Conservation (phyloP, 257 asterid species). For the Henckelia pumila region DNA sequence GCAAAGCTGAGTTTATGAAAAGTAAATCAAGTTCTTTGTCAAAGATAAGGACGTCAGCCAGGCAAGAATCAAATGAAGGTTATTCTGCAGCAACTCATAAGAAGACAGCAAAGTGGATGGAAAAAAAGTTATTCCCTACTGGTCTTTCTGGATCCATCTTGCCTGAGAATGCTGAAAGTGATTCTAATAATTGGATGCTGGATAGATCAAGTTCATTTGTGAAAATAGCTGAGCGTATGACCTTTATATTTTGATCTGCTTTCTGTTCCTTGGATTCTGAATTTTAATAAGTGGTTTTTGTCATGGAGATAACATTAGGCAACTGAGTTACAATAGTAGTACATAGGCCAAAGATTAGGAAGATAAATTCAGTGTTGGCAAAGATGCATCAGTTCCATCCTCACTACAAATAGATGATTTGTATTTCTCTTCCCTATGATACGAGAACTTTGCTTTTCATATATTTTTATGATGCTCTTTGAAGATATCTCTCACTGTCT, state of each 20-base stretch:
- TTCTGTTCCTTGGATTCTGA: not conserved
- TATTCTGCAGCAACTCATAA: conserved; percentile 3
- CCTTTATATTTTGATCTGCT: not conserved
- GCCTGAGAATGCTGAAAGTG: not conserved
- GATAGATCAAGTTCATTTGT: conserved; percentile 15
- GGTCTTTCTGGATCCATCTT: not conserved
- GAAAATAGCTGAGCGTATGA: conserved; percentile 7
- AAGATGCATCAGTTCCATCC: not conserved
- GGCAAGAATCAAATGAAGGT: conserved; percentile 7
- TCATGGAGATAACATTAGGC: not conserved
- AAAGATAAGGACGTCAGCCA: not conserved
- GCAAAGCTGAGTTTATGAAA: conserved; percentile 21
- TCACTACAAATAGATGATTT: not conserved
- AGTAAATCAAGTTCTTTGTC: conserved; percentile 16
- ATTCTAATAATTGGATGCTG: not conserved
- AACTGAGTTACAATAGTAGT: not conserved
- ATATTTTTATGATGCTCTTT: not conserved
- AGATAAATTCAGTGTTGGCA: not conserved
- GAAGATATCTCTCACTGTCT: conserved; percentile 8
- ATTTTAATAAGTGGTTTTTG: not conserved
- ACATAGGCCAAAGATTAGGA: not conserved
- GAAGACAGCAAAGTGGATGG: not conserved
- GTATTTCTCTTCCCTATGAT: not conserved
- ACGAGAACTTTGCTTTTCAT: not conserved
- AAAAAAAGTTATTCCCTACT: not conserved